phyloP scores from a whole-genome alignment of 2,329 filamentous ascomycete species.

The Colletotrichum abscissum region DNA sequence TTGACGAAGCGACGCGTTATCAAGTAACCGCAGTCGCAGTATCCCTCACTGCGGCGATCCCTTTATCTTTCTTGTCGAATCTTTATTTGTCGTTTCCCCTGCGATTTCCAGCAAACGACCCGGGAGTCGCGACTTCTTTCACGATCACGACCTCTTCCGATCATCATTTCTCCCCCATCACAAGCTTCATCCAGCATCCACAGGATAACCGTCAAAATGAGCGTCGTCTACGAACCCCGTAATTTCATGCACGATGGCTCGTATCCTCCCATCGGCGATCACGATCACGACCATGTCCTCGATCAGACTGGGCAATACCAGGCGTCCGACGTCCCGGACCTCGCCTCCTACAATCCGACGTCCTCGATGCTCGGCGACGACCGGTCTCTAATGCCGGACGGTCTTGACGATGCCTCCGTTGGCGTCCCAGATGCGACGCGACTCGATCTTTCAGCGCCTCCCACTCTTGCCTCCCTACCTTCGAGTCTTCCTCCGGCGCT shows the following conservation, averaged over 20 bases:
- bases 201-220: constrained; percentile 51
- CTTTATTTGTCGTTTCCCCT: constrained; percentile 1
- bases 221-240: constrained; percentile 63
- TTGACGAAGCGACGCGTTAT: constrained; percentile 26
- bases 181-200: constrained; percentile 37
- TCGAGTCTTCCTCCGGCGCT: constrained; percentile 44
- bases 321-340: constrained; percentile 56
- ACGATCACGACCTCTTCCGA: constrained; percentile 25
- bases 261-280: constrained; percentile 59
- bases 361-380: constrained; percentile 51
- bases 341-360: constrained; percentile 56
- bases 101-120: neutral
- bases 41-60: constrained; percentile 2
- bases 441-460: constrained; percentile 49
- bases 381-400: constrained; percentile 50
- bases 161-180: neutral
- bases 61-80: neutral
- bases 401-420: constrained; percentile 46
- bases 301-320: constrained; percentile 46
- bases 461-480: constrained; percentile 46
- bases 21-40: constrained; percentile 23
- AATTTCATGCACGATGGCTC: constrained; percentile 60
- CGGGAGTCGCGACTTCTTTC: constrained; percentile 14
- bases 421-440: constrained; percentile 51
- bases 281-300: constrained; percentile 48